Evolutionary conservation across 495 filamentous ascomycete species (phyloP), one percentile per base, ranked within the genome.

Genomic region (Aspergillus wentii): DNA sequence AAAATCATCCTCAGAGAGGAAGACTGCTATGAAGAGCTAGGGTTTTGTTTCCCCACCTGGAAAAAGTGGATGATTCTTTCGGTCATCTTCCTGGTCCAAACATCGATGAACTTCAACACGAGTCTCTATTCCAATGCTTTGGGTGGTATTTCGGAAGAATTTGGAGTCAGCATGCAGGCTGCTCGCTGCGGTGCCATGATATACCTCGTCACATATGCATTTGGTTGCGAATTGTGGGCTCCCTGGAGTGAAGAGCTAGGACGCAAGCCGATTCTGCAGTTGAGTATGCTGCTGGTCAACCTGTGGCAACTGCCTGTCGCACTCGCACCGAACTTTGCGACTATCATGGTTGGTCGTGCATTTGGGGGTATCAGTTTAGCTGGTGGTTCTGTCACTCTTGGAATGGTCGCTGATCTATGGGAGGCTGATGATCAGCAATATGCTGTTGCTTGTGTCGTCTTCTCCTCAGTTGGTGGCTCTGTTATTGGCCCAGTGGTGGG

Each of bases 61-160:
- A 84, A 77, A 66, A 86, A 85, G 56, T 86, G 82, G 81, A 71
- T 52, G 44, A 80, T 85, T 53, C 68, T 86, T 35, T 70, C 61
- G 20, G 67, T 84, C 49, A 78, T 86, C 52, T 84, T 85, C 59
- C 56, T 74, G 26, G 76, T 86, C 14, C 82, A 86, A 50, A 74
- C 76, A 3, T 84, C 81, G 0, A 86, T 86, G 79, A 86, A 86
- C 63, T 80, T 85, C 67, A 85, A 85, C 62, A 77, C 81, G 7
- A 75, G 71, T 23, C 62, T 85, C 7, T 85, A 84, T 58, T 71
- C 74, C 14, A 82, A 82, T 49, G 81, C 66, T 18, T 43, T 83
- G 19, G 36, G 33, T 2, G 73, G 72, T 14, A 78, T 85, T 33
- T 63, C 72, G 8, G 51, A 72, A 15, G 57, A 80, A 22, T 84